phyloP scores from a whole-genome alignment of 139 green algal species.

The Chlamydomonas incerta region DNA sequence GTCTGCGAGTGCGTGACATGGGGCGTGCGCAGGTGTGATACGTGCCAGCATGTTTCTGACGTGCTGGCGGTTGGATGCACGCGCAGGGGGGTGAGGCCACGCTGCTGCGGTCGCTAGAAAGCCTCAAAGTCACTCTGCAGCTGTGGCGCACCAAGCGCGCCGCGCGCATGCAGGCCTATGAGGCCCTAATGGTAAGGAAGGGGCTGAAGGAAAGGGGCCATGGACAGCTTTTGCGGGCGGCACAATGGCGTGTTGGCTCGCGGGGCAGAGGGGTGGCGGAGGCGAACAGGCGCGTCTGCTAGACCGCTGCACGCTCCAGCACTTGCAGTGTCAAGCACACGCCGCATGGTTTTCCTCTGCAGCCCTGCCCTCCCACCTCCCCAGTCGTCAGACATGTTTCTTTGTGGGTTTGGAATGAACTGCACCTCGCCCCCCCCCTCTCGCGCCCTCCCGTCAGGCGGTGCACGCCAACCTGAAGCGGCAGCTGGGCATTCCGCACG shows the following conservation, averaged over 20 bases:
- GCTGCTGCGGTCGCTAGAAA: slow-evolving; percentile 19
- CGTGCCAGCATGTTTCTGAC: not conserved
- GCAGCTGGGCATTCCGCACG: slow-evolving; percentile 22
- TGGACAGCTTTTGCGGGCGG: too few relatives aligned
- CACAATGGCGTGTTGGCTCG: too few relatives aligned
- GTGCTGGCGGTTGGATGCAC: not conserved
- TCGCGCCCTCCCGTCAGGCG: not conserved
- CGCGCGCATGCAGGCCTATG: slow-evolving; percentile 4
- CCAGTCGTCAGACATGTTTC: too few relatives aligned
- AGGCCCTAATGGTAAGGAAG: slow-evolving; percentile 30
- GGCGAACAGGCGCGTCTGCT: too few relatives aligned
- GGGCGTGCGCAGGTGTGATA: not conserved
- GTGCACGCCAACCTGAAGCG: slow-evolving; percentile 11
- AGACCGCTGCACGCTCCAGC: too few relatives aligned
- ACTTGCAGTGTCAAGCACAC: too few relatives aligned
- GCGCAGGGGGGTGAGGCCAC: slow-evolving; percentile 10
- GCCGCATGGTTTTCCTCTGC: not conserved
- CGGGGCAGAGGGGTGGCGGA: too few relatives aligned
- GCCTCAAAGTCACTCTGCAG: slow-evolving; percentile 17
- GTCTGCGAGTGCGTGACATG: too few relatives aligned
- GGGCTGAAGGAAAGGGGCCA: too few relatives aligned
- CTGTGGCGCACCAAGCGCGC: slow-evolving; percentile 21
- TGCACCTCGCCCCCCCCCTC: too few relatives aligned
- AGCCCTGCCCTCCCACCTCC: not conserved
- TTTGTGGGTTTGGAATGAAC: too few relatives aligned